phyloP scores from a whole-genome alignment of 2,329 filamentous ascomycete genomes.

The Mycosphaerella sp. region DNA sequence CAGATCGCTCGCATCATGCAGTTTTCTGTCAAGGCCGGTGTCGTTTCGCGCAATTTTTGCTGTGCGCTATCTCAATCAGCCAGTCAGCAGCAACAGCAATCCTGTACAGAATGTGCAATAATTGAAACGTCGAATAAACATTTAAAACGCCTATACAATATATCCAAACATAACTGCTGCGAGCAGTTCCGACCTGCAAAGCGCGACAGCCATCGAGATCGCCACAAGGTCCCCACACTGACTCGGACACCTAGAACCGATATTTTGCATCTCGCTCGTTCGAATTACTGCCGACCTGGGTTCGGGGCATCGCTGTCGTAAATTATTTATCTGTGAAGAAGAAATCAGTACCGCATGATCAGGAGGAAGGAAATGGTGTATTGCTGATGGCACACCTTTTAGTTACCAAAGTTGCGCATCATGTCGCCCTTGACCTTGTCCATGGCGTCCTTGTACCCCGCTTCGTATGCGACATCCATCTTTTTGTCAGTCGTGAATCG shows the following conservation, averaged over 20 bases:
- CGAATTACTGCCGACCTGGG: conserved; percentile 3
- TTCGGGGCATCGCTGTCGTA: conserved; percentile 3
- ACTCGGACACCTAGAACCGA: conserved; percentile 1
- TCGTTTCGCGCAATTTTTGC: background rate
- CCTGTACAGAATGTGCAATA: background rate
- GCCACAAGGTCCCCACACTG: conserved; percentile 7
- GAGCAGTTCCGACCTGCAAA: conserved; percentile 3
- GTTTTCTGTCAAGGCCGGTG: background rate
- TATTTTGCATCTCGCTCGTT: conserved; percentile 6
- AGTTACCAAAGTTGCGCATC: conserved; percentile 17
- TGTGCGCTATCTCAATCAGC: background rate
- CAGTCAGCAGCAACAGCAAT: background rate
- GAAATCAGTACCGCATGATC: background rate
- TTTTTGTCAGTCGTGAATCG: conserved; percentile 18
- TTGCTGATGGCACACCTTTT: conserved; percentile 1
- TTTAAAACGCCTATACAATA: conserved; percentile 11
- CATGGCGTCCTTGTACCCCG: conserved; percentile 20
- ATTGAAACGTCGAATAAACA: conserved; percentile 8
- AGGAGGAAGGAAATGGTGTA: background rate
- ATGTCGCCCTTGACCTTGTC: conserved; percentile 18
- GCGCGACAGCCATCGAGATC: conserved; percentile 11
- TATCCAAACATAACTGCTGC: conserved; percentile 3
- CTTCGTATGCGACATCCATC: conserved; percentile 19
- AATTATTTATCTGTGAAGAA: conserved; percentile 1
- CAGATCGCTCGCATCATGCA: background rate